A percentile compares a stretch with the other conserved stretches of the same genome.
These are phyloP conservation scores for Boletellus deceptivus DNA, from an alignment of 1,284 basidiomycete species.

Conservation along the genomic window DNA sequence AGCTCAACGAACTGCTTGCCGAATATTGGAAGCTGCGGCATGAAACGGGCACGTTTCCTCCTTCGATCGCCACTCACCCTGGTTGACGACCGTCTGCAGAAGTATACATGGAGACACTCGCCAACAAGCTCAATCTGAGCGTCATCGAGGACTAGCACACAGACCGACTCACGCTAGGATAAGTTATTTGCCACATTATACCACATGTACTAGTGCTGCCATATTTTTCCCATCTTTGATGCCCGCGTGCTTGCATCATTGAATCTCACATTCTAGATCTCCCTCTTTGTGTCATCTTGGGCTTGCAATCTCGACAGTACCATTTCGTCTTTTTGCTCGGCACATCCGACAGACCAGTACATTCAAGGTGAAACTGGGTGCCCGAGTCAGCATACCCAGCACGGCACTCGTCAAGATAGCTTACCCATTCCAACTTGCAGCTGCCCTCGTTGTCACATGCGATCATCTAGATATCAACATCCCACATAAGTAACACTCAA, in stretches of 20 bases:
- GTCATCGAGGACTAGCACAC: conserved; percentile 40
- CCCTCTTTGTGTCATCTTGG: conserved; percentile 30
- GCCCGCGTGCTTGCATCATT: conserved; percentile 2
- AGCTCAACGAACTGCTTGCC: conserved; percentile 72
- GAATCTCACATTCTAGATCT: conserved; percentile 21
- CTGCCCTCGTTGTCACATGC: conserved; percentile 70
- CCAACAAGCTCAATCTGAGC: conserved; percentile 62
- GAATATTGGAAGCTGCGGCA: conserved; percentile 81
- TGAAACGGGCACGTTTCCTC: conserved; percentile 57
- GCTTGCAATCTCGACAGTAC: conserved; percentile 68
- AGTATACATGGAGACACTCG: conserved; percentile 78
- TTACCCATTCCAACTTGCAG: conserved; percentile 77
- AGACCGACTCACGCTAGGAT: conserved; percentile 3
- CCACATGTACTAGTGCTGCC: conserved; percentile 11
- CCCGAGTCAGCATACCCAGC: conserved; percentile 13
- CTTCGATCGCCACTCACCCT: conserved; percentile 1
- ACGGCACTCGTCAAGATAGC: conserved; percentile 22
- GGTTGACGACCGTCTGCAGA: conserved; percentile 41
- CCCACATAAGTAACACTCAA: conserved; percentile 3
- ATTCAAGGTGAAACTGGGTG: conserved; percentile 69
- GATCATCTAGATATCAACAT: conserved; percentile 62
- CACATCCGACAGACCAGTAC: conserved; percentile 59
- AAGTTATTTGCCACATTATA: conserved; percentile 25
- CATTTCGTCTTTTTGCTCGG: conserved; percentile 63
- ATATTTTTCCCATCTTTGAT: neutral